Base-by-base conservation (phyloP, 2,329 filamentous ascomycete genomes). In the Aspergillus sp. region DNA sequence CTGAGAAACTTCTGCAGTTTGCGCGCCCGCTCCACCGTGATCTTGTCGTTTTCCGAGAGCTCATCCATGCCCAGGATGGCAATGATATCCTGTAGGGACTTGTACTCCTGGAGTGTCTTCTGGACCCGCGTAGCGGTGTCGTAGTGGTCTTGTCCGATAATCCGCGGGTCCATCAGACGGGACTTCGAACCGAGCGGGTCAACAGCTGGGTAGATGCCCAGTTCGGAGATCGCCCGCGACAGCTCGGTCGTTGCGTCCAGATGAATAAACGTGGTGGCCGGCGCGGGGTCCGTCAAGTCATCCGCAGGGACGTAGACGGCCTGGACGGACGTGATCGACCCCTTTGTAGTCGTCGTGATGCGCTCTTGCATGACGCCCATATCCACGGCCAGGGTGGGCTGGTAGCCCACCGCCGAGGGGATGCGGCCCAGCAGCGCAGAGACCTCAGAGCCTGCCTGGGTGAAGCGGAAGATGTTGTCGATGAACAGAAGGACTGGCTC, bases 401-500 rank as follows among this genome's bases (percentile, higher is more conserved):
- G 94, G 86, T 99, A 99, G 88, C 94, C 94, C 88, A 99, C 94
- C 76, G 94, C 94, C 84, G 94, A 99, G 79, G 94, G 94, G 72
- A 99, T 99, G 91, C 94, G 93, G 84, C 94, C 94, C 64, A 99
- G 85, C 76, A 99, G 86, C 73, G 94, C 94, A 82, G 93, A 97
- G 86, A 99, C 94, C 82, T 99, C 94, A 72, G 94, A 97, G 92
- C 94, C 94, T 77, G 94, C 94, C 82, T 97, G 93, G 65, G 93
- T 96, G 86, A 97, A 97, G 73, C 94, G 89, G 90, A 96, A 97
- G 81, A 99, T 97, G 86, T 99, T 99, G 88, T 99, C 94, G 78
- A 97, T 97, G 85, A 97, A 96, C 78, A 96, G 91, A 75, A 96
- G 84, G 84, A 96, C 90, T n/a, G n/a, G n/a, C n/a, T n/a, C n/a